phyloP scores from a whole-genome alignment of 2,329 filamentous ascomycete species.

The Aspergillus japonicus region DNA sequence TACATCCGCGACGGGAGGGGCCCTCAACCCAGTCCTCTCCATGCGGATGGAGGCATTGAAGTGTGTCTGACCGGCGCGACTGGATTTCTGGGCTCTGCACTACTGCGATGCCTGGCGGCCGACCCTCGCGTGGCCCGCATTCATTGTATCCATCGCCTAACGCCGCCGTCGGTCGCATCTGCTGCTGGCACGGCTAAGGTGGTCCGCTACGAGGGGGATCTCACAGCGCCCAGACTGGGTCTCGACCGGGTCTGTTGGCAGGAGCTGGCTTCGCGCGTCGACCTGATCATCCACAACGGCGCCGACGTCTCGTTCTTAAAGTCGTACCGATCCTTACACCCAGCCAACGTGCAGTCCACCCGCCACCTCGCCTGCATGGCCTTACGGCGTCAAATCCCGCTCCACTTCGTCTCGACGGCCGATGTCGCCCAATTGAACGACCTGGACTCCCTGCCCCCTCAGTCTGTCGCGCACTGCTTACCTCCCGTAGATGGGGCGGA shows the following conservation, averaged over 20 bases:
- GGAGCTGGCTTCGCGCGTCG: conserved; percentile 30
- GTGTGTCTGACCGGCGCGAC: conserved; percentile 31
- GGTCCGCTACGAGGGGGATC: conserved; percentile 38
- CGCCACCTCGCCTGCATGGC: conserved; percentile 23
- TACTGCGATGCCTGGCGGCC: conserved; percentile 41
- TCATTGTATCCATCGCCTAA: conserved; percentile 44
- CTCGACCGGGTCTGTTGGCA: conserved; percentile 31
- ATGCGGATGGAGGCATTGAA: neutral
- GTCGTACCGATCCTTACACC: conserved; percentile 26
- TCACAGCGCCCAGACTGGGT: conserved; percentile 39
- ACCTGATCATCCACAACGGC: conserved; percentile 56
- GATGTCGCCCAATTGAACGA: conserved; percentile 34
- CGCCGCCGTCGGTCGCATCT: neutral
- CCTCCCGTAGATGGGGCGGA: conserved; percentile 28
- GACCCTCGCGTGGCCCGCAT: conserved; percentile 35
- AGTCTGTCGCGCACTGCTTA: conserved; percentile 11
- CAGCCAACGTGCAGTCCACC: conserved; percentile 28
- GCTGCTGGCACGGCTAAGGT: conserved; percentile 29
- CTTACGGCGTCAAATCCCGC: conserved; percentile 20
- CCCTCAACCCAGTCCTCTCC: neutral
- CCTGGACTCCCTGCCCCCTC: conserved; percentile 16
- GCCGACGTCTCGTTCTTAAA: conserved; percentile 39
- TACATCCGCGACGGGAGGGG: neutral
- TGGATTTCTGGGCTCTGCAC: conserved; percentile 39
- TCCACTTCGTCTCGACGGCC: conserved; percentile 34